Conservation (phyloP, 441 rosid genomes). For the Gossypium laxum region DNA sequence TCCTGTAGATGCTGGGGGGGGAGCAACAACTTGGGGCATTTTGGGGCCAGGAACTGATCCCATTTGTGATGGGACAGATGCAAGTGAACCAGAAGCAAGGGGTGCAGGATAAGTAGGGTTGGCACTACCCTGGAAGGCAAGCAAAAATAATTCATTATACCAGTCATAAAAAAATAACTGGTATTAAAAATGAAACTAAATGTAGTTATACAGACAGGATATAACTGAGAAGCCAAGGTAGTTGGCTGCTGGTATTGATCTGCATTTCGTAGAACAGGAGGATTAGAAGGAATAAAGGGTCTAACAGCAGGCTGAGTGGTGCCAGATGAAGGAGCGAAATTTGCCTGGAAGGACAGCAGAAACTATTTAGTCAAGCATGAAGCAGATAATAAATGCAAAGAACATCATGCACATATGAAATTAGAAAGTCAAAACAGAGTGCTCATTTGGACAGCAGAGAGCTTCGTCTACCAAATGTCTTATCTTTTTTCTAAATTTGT, state of each 20-base stretch:
- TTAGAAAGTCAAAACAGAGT: background rate
- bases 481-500: background rate
- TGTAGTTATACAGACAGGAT: slow-evolving; percentile 49
- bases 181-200: slow-evolving; percentile 11
- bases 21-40: slow-evolving; percentile 53
- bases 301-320: slow-evolving; percentile 50
- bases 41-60: slow-evolving; percentile 47
- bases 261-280: slow-evolving; percentile 64
- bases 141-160: slow-evolving; percentile 16
- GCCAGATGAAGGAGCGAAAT: slow-evolving; percentile 43
- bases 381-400: background rate
- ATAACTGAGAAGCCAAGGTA: slow-evolving; percentile 66
- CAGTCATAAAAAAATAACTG: slow-evolving; percentile 10
- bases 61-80: slow-evolving; percentile 38
- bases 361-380: slow-evolving; percentile 9
- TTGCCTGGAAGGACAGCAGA: slow-evolving; percentile 40
- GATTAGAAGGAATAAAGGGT: slow-evolving; percentile 77
- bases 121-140: slow-evolving; percentile 44
- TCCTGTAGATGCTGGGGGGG: slow-evolving; percentile 46
- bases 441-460: background rate
- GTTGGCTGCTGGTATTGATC: slow-evolving; percentile 82
- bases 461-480: background rate
- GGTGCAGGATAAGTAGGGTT: slow-evolving; percentile 44
- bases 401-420: background rate
- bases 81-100: slow-evolving; percentile 51